Conservation (phyloP, 2,329 filamentous ascomycete species). For the Phaeosphaeriaceae sp. region DNA sequence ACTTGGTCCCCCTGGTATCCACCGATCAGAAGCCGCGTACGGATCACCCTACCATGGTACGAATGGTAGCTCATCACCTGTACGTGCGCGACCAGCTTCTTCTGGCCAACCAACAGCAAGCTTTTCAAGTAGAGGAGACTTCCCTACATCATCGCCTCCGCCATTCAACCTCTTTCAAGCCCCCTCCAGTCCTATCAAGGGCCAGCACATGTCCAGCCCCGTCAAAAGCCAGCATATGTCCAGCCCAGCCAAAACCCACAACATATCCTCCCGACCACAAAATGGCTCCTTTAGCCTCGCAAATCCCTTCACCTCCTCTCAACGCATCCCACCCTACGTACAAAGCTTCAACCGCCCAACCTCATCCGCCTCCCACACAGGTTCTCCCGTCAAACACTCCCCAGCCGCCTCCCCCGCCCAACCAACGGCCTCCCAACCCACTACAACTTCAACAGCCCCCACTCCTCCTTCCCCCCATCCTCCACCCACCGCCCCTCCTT, state of each 20-base stretch:
- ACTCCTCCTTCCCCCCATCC: slow-evolving; percentile 54
- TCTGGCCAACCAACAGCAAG: slow-evolving; percentile 23
- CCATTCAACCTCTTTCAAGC: slow-evolving; percentile 35
- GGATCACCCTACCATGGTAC: slow-evolving; percentile 37
- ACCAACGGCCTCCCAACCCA: slow-evolving; percentile 38
- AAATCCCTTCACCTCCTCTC: slow-evolving; percentile 30
- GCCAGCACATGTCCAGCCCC: slow-evolving; percentile 23
- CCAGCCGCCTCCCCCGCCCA: slow-evolving; percentile 43
- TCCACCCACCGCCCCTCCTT: slow-evolving; percentile 41
- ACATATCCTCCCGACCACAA: slow-evolving; percentile 28
- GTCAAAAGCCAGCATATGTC: background rate
- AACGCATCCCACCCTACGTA: slow-evolving; percentile 24
- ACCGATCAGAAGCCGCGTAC: slow-evolving; percentile 45
- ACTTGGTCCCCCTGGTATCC: slow-evolving; percentile 51
- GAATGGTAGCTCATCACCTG: slow-evolving; percentile 38
- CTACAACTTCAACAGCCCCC: slow-evolving; percentile 51
- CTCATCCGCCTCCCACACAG: slow-evolving; percentile 34
- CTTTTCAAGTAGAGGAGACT: slow-evolving; percentile 26
- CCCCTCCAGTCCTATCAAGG: slow-evolving; percentile 36
- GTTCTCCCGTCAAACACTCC: slow-evolving; percentile 46
- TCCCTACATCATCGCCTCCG: slow-evolving; percentile 43
- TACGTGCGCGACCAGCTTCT: slow-evolving; percentile 29
- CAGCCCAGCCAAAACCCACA: background rate
- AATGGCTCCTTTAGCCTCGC: slow-evolving; percentile 37
- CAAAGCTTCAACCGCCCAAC: slow-evolving; percentile 42